phyloP scores from a whole-genome alignment of 495 filamentous ascomycete species.

The Jackrogersella multiformis region DNA sequence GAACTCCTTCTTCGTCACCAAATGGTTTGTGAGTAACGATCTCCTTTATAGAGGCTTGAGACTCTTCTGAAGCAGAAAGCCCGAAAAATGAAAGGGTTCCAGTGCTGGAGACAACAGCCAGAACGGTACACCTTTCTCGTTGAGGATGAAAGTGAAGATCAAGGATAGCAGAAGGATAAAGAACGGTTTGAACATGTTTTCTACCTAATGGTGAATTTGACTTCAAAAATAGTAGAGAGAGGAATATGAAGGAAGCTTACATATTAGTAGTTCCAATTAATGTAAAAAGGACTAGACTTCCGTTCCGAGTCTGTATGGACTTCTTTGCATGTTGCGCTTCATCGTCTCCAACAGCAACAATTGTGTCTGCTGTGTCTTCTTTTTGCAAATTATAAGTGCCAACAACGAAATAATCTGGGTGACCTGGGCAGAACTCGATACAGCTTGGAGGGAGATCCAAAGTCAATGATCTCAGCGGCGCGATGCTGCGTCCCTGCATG shows the following conservation, averaged over 20 bases:
- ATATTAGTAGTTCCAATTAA: conserved; percentile 56
- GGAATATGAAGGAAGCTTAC: conserved; percentile 54
- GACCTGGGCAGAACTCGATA: conserved; percentile 76
- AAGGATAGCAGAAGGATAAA: conserved; percentile 75
- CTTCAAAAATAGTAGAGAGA: conserved; percentile 2
- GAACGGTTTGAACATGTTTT: conserved; percentile 57
- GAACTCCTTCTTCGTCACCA: conserved; percentile 58
- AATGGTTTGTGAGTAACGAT: conserved; percentile 45
- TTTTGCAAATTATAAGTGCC: conserved; percentile 86
- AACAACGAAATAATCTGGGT: conserved; percentile 75
- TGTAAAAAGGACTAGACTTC: conserved; percentile 74
- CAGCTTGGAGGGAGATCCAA: conserved; percentile 80
- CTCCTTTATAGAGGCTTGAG: conserved; percentile 42
- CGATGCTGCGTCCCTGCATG: conserved; percentile 27
- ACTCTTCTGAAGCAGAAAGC: conserved; percentile 43
- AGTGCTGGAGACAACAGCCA: conserved; percentile 78
- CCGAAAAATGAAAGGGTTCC: conserved; percentile 73
- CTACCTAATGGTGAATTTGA: conserved; percentile 42
- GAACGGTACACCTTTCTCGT: conserved; percentile 53
- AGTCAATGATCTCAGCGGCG: conserved; percentile 52
- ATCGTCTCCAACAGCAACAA: conserved; percentile 42
- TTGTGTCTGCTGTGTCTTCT: conserved; percentile 44
- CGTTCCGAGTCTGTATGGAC: conserved; percentile 69
- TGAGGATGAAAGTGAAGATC: conserved; percentile 83
- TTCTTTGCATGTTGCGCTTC: conserved; percentile 31